Evolutionary conservation across 2,329 filamentous ascomycete genomes (phyloP).

Genomic region (Trichoderma sp.): DNA sequence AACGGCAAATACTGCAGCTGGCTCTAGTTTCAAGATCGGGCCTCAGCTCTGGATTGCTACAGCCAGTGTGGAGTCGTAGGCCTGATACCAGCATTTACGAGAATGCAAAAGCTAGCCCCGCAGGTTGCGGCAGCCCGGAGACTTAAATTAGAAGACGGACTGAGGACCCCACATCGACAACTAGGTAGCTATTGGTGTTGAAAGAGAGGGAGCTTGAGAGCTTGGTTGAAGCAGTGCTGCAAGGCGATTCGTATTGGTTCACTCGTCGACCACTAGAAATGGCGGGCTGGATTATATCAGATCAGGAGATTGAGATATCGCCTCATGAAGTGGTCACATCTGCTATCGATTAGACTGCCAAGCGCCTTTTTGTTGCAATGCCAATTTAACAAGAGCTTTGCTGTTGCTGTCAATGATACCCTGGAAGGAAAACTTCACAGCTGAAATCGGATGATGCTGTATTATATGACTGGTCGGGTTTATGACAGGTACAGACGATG

Average conservation of each 20-base stretch:
- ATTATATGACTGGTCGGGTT: neutral
- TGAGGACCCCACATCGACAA: neutral
- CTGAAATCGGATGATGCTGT: neutral
- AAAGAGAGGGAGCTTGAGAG: neutral
- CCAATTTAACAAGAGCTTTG: neutral
- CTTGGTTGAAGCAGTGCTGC: neutral
- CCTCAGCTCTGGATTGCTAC: conserved; percentile 5
- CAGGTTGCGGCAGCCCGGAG: conserved; percentile 1
- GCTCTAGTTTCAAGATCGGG: conserved; percentile 7
- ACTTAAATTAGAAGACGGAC: conserved; percentile 16
- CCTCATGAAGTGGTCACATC: neutral
- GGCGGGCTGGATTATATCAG: neutral
- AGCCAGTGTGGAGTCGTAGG: conserved; percentile 8
- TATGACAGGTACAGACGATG: neutral
- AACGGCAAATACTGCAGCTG: conserved; percentile 10
- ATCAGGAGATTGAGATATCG: neutral
- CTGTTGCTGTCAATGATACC: neutral
- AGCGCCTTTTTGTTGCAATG: neutral
- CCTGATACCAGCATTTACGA: neutral
- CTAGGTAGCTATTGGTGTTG: neutral
- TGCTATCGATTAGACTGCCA: neutral
- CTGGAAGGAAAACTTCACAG: neutral
- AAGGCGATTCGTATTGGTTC: neutral
- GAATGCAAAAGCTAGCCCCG: neutral
- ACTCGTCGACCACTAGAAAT: neutral